Evolutionary conservation across 331 rosid species (phyloP).

Genomic region (Quercus tomentella): DNA sequence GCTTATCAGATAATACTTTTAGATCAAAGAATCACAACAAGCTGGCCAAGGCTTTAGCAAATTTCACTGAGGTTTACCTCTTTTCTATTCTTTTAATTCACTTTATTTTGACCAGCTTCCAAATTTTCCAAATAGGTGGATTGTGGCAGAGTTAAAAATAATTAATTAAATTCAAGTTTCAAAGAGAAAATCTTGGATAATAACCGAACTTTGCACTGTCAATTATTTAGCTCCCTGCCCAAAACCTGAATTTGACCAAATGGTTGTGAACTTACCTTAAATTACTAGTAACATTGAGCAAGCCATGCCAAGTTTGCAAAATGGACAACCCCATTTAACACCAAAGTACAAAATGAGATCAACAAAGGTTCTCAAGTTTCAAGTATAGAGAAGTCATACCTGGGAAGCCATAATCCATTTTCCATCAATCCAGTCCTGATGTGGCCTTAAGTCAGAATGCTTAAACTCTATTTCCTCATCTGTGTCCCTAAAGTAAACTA

Average conservation of each 20-base stretch:
- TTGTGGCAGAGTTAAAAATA: not conserved
- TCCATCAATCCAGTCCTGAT: constrained; percentile 70
- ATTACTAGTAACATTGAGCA: not conserved
- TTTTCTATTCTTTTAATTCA: not conserved
- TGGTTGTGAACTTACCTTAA: not conserved
- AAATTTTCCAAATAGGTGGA: not conserved
- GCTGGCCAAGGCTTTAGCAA: not conserved
- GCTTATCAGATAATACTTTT: not conserved
- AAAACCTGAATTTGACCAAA: not conserved
- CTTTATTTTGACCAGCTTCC: not conserved
- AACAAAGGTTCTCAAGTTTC: not conserved
- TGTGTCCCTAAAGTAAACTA: constrained; percentile 49
- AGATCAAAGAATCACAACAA: not conserved
- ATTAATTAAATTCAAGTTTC: not conserved
- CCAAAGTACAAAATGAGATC: not conserved
- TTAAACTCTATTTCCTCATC: constrained; percentile 55
- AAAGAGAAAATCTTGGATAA: not conserved
- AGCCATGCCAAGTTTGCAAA: constrained; percentile 4
- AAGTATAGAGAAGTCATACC: constrained; percentile 33
- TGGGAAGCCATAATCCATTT: constrained; percentile 58
- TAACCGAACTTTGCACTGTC: too few species aligned
- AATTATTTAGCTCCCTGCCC: too few species aligned
- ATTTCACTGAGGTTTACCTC: not conserved
- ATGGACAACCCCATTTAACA: not conserved
- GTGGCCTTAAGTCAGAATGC: constrained; percentile 61